phyloP scores from a whole-genome alignment of 23 red algal species.

The Gracilaria vermiculophylla region DNA sequence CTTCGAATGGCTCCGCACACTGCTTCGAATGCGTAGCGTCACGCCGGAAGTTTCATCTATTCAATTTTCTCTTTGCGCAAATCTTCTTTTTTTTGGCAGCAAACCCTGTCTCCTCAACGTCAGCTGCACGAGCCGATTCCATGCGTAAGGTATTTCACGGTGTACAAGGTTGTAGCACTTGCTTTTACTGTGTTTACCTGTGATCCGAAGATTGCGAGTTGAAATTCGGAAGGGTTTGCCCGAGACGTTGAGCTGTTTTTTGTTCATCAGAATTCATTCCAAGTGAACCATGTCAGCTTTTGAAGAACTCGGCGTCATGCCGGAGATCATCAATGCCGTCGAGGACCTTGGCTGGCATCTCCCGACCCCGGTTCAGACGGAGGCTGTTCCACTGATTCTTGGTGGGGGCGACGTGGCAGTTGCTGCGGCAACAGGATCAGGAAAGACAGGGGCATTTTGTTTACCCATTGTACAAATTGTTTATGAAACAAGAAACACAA shows the following conservation, averaged over 20 bases:
- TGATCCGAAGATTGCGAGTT: background rate
- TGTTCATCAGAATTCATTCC: no score
- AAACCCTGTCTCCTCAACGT: no score
- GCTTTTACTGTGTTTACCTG: background rate
- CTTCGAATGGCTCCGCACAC: no score
- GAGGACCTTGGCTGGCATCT: slow-evolving; percentile 69
- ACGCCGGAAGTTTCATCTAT: no score
- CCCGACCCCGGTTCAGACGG: slow-evolving; percentile 84
- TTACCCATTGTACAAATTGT: slow-evolving; percentile 89
- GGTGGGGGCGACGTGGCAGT: slow-evolving; percentile 87
- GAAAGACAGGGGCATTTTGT: slow-evolving; percentile 97
- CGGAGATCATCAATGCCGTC: slow-evolving; percentile 70
- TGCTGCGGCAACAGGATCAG: slow-evolving; percentile 91
- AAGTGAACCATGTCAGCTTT: slow-evolving; percentile 76
- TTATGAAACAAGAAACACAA: slow-evolving; percentile 64
- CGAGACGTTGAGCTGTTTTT: no score
- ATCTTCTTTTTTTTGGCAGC: no score
- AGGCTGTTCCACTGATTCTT: slow-evolving; percentile 88
- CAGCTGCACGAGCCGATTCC: no score
- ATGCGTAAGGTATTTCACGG: no score
- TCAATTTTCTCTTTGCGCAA: no score
- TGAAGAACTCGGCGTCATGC: slow-evolving; percentile 92
- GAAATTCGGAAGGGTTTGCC: no score
- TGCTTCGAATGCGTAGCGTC: no score
- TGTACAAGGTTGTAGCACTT: no score